Evolutionary conservation across 108 stramenopile genomes (phyloP).

Genomic region (Fragilariopsis cylindrus): DNA sequence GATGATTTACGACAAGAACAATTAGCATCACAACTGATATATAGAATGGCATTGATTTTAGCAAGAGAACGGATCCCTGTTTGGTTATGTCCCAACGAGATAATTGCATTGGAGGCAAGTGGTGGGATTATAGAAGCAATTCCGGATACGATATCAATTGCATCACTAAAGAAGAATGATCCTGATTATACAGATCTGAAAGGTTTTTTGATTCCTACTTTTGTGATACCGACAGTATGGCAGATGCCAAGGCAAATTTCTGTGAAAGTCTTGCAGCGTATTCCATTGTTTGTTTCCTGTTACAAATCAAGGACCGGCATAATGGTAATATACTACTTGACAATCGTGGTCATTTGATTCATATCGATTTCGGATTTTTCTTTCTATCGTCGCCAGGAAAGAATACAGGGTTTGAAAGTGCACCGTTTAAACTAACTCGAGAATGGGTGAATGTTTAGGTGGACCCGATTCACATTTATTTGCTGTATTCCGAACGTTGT

Average conservation of each 20-base stretch:
- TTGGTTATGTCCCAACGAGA: constrained; percentile 94
- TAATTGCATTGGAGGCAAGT: constrained; percentile 85
- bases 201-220: constrained; percentile 84
- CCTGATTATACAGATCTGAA: constrained; percentile 76
- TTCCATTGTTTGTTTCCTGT: constrained; percentile 90
- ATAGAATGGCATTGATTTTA: constrained; percentile 84
- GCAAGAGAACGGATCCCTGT: constrained; percentile 85
- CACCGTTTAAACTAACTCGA: constrained; percentile 97
- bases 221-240: constrained; percentile 57
- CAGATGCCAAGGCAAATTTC: constrained; percentile 87
- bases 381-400: constrained; percentile 94
- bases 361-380: constrained; percentile 95
- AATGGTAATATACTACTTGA: constrained; percentile 96
- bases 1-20: constrained; percentile 98
- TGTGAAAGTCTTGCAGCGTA: constrained; percentile 93
- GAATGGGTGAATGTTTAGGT: constrained; percentile 93
- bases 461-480: constrained; percentile 88
- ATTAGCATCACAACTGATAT: constrained; percentile 90
- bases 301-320: constrained; percentile 98
- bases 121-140: constrained; percentile 96
- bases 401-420: constrained; percentile 91
- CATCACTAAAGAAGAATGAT: constrained; percentile 89
- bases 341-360: constrained; percentile 92
- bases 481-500: constrained; percentile 84
- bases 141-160: constrained; percentile 92